phyloP scores from a whole-genome alignment of 2,329 filamentous ascomycete species.

The Botrytis medusae region DNA sequence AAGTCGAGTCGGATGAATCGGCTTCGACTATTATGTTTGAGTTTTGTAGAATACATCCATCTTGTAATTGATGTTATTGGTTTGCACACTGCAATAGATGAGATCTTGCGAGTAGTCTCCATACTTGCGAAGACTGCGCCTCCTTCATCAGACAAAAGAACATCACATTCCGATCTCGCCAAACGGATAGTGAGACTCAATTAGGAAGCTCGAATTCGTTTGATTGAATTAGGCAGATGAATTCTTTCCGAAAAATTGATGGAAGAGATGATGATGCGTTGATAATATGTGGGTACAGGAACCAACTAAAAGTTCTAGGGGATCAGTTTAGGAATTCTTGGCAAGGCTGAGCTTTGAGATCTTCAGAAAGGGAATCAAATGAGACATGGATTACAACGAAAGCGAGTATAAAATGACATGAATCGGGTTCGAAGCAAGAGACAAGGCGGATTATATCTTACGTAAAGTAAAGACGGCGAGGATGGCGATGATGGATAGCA shows the following conservation, averaged over 20 bases:
- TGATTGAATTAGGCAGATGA: background rate
- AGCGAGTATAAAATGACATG: background rate
- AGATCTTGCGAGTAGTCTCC: background rate
- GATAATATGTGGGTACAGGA: background rate
- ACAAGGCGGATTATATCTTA: background rate
- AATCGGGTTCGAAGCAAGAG: background rate
- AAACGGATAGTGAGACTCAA: background rate
- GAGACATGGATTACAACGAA: background rate
- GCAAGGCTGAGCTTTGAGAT: slow-evolving; percentile 2
- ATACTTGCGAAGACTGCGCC: background rate
- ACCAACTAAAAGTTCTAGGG: background rate
- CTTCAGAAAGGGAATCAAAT: background rate
- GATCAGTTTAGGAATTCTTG: background rate
- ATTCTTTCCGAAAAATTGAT: background rate
- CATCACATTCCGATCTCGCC: background rate
- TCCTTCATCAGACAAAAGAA: background rate
- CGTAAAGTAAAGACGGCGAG: slow-evolving; percentile 8
- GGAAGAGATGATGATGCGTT: background rate
- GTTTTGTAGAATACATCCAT: background rate
- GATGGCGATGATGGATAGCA: background rate
- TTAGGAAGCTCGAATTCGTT: background rate
- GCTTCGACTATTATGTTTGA: background rate
- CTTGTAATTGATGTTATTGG: background rate
- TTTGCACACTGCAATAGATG: background rate
- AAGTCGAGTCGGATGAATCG: background rate